Percentiles rank a stretch among this genome's conserved stretches.
These are phyloP conservation scores for Castanea sativa DNA, from an alignment of 306 rosid genomes.

Conservation along the genomic window DNA sequence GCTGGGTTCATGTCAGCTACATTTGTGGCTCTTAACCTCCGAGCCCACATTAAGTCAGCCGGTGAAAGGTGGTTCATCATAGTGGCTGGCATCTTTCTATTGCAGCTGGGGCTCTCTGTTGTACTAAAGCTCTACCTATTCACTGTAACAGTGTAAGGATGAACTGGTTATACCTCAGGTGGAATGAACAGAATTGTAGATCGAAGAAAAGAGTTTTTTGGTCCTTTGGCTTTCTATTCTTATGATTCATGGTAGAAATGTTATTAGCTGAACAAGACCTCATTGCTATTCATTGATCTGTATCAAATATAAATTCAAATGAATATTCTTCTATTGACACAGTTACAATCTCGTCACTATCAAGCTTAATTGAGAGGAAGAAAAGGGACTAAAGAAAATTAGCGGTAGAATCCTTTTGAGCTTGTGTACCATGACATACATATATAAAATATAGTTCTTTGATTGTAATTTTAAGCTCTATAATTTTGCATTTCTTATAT, in stretches of 20 bases:
- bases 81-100: slow-evolving; percentile 83
- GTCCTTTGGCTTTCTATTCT: slow-evolving; percentile 20
- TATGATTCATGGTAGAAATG: slow-evolving; percentile 33
- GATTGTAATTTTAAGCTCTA: neutral
- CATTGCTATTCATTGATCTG: slow-evolving; percentile 46
- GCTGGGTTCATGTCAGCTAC: slow-evolving; percentile 94
- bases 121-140: slow-evolving; percentile 79
- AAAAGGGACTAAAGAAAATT: neutral
- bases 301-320: slow-evolving; percentile 37
- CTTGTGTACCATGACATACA: neutral
- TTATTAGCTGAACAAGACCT: slow-evolving; percentile 20
- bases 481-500: neutral
- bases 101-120: slow-evolving; percentile 88
- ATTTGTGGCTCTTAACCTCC: slow-evolving; percentile 86
- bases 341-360: neutral
- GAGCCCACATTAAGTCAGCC: slow-evolving; percentile 83
- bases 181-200: slow-evolving; percentile 41
- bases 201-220: slow-evolving; percentile 30
- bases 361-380: neutral
- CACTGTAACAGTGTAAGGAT: slow-evolving; percentile 63
- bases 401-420: neutral
- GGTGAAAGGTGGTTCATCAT: slow-evolving; percentile 93
- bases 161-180: slow-evolving; percentile 13
- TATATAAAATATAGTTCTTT: neutral
- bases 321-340: neutral